Evolutionary conservation across 345 rosid genomes (phyloP), one percentile per base, ranked within the genome.

Genomic region (Bruguiera parviflora): DNA sequence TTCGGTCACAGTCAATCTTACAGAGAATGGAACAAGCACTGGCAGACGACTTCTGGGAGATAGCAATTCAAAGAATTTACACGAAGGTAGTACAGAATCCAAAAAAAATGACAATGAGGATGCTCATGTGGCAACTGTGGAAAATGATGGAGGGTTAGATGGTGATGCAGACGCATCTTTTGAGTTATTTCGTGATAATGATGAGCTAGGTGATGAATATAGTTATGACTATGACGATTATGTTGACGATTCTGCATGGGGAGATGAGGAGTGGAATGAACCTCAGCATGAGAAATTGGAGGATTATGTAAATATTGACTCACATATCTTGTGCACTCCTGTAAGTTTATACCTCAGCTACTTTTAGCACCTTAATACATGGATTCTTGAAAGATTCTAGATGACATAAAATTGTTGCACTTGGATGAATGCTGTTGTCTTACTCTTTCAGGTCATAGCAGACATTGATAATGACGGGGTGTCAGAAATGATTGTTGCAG

Each of bases 381-480:
- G 70, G 66, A 60, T 32, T 49, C 47, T 59, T 62, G 32, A 52
- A 27, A 53, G 57, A 62, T 73, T 67, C 21, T 52, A 15, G 62
- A 21, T 72, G 53, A 73, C 37, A 60, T 66, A 43, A 55, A 47
- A 19, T 60, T 25, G 18, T 75, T 61, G 58, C 10, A 57, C 32
- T 22, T 32, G 15, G 10, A 59, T 73, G 58, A 72, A 61, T 67
- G 28, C 62, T 62, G 16, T 64, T 78, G 32, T 74, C 67, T 66
- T 71, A 58, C 74, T 64, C 63, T 75, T 58, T 78, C 82, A 92
- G 99, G 92, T 96, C 65, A 90, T 96, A 73, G 98, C 96, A 64
- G 99, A 96, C 79, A 92, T 96, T 70, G 99, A 96, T 78, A 90
- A 88, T 61, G 99, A 96, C 72, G 99, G 99, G 64, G 83, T 92